phyloP scores from a whole-genome alignment of 2,329 filamentous ascomycete species.

The Paradendryphiella salina region DNA sequence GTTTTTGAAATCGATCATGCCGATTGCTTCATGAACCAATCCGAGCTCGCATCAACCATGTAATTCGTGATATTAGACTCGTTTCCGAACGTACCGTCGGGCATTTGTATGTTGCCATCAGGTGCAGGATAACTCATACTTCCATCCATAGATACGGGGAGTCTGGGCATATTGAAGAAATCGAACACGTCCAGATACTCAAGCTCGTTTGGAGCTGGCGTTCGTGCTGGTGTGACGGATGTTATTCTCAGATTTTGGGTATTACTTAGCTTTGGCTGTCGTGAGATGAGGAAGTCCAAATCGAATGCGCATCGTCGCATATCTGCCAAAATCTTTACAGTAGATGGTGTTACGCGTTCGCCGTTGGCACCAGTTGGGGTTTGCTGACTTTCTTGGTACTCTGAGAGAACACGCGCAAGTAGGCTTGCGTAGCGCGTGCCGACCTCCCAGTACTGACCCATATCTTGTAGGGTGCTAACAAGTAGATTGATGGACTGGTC shows the following conservation, averaged over 20 bases:
- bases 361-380: slow-evolving; percentile 60
- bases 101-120: slow-evolving; percentile 33
- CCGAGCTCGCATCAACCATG: slow-evolving; percentile 72
- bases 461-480: slow-evolving; percentile 76
- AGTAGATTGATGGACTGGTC: slow-evolving; percentile 79
- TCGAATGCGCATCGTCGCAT: slow-evolving; percentile 92
- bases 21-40: slow-evolving; percentile 63
- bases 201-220: slow-evolving; percentile 77
- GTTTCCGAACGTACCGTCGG: slow-evolving; percentile 49
- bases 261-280: slow-evolving; percentile 62
- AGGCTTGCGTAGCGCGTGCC: slow-evolving; percentile 79
- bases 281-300: slow-evolving; percentile 83
- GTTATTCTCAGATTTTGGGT: slow-evolving; percentile 39
- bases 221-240: slow-evolving; percentile 61
- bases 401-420: slow-evolving; percentile 80
- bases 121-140: slow-evolving; percentile 35
- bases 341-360: slow-evolving; percentile 76
- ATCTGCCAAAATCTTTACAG: slow-evolving; percentile 83
- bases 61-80: slow-evolving; percentile 80
- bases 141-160: slow-evolving; percentile 54
- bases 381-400: slow-evolving; percentile 77
- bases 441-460: slow-evolving; percentile 85
- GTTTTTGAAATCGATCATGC: slow-evolving; percentile 5
- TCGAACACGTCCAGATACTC: slow-evolving; percentile 93
- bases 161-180: slow-evolving; percentile 86